Evolutionary conservation across 75 land plant genomes (phyloP).

Genomic region (Sequoiadendron giganteum): DNA sequence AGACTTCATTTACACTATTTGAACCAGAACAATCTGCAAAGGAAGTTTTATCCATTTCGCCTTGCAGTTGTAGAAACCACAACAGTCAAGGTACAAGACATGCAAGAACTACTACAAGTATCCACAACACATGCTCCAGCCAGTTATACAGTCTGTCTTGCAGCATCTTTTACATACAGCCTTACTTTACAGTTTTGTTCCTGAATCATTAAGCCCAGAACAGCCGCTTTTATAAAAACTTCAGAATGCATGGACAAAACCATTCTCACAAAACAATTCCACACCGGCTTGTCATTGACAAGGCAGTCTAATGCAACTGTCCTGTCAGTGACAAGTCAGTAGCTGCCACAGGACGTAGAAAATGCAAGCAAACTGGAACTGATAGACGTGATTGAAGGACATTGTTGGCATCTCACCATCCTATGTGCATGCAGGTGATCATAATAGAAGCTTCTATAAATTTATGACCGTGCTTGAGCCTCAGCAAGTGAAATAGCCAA

Average conservation of each 20-base stretch:
- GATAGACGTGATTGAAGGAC: not conserved
- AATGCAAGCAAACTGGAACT: not conserved
- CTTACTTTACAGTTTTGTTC: not conserved
- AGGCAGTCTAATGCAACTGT: not conserved
- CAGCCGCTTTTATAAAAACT: not conserved
- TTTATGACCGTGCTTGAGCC: conserved; percentile 45
- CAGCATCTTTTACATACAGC: conserved; percentile 5
- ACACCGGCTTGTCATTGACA: conserved; percentile 12
- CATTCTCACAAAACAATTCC: conserved; percentile 10
- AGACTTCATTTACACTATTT: conserved; percentile 6
- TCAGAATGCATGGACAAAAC: conserved; percentile 4
- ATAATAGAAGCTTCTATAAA: not conserved
- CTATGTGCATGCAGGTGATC: not conserved
- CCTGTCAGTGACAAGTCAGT: conserved; percentile 13
- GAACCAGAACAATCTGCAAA: conserved; percentile 6
- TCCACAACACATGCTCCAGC: not conserved
- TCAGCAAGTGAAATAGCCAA: conserved; percentile 94
- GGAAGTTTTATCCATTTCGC: not conserved
- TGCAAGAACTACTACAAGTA: not conserved
- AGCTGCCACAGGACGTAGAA: not conserved
- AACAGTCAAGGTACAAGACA: not conserved
- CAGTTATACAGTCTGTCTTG: not conserved
- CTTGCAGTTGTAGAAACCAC: not conserved
- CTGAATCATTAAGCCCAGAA: not conserved
- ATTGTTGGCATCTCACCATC: not conserved